phyloP scores from a whole-genome alignment of 2,329 filamentous ascomycete genomes.

The Cordyceps pruinosa region DNA sequence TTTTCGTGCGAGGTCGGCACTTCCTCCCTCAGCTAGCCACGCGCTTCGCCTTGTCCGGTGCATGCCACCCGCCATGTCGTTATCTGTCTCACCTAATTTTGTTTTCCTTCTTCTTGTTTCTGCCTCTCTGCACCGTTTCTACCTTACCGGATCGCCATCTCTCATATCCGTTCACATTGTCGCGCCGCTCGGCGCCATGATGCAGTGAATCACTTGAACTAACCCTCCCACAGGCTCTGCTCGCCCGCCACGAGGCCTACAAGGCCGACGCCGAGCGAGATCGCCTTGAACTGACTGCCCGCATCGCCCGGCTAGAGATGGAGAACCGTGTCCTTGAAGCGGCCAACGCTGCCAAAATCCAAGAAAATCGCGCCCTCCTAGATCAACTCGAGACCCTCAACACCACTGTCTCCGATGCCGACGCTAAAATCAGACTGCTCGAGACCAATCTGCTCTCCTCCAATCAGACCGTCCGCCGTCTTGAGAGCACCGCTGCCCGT shows the following conservation, averaged over 20 bases:
- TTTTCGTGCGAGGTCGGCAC: background rate
- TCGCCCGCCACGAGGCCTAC: conserved; percentile 88
- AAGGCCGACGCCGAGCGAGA: conserved; percentile 88
- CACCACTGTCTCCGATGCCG: conserved; percentile 68
- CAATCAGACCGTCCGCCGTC: conserved; percentile 66
- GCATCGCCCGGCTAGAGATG: conserved; percentile 68
- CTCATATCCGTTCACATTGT: background rate
- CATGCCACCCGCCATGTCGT: background rate
- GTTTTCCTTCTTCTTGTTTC: conserved; percentile 16
- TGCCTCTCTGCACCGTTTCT: background rate
- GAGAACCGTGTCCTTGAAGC: conserved; percentile 68
- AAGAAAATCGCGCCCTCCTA: conserved; percentile 75
- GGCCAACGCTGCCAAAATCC: conserved; percentile 68
- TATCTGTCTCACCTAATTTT: conserved; percentile 3
- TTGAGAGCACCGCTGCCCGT: conserved; percentile 66
- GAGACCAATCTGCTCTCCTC: conserved; percentile 71
- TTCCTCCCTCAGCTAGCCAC: background rate
- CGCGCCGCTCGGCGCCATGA: background rate
- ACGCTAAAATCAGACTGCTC: conserved; percentile 69
- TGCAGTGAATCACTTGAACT: conserved; percentile 2
- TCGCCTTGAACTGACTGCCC: conserved; percentile 62
- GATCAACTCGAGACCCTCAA: conserved; percentile 84
- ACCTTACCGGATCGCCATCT: background rate
- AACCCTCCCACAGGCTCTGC: conserved; percentile 61
- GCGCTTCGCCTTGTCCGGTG: background rate